Percentiles rank a stretch among this genome's conserved stretches.
Evolutionary conservation across 2,329 filamentous ascomycete species (phyloP).

Genomic region (Diaporthe citrichinensis): DNA sequence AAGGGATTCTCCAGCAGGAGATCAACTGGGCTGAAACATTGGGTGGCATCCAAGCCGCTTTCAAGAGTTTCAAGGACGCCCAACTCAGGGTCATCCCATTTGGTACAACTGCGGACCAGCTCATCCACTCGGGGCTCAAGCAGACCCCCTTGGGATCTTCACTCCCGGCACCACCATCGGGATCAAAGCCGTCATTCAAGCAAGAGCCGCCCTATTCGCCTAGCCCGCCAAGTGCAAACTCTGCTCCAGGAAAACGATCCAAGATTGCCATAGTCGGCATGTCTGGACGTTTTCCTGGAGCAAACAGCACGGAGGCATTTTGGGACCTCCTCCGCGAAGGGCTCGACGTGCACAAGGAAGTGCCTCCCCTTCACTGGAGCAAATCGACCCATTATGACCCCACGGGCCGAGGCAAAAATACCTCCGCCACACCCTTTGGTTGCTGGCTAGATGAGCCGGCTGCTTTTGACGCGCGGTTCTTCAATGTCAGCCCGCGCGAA

Average conservation of each 20-base stretch:
- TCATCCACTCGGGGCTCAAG: constrained; percentile 21
- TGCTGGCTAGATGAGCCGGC: constrained; percentile 28
- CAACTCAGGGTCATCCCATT: constrained; percentile 15
- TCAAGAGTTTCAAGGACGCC: constrained; percentile 46
- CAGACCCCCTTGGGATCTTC: constrained; percentile 12
- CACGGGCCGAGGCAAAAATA: constrained; percentile 66
- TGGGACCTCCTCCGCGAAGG: constrained; percentile 43
- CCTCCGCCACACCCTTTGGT: constrained; percentile 74
- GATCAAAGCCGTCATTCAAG: constrained; percentile 13
- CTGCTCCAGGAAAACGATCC: constrained; percentile 55
- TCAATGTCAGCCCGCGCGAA: constrained; percentile 38
- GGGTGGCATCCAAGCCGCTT: constrained; percentile 45
- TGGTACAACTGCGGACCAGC: constrained; percentile 25
- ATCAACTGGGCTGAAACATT: constrained; percentile 47
- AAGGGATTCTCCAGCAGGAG: constrained; percentile 57
- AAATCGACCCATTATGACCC: constrained; percentile 79
- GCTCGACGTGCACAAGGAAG: constrained; percentile 41
- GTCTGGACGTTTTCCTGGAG: constrained; percentile 46
- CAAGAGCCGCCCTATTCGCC: constrained; percentile 18
- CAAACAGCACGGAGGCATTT: constrained; percentile 42
- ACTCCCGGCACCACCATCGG: background rate
- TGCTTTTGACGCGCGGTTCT: constrained; percentile 39
- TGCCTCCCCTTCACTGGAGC: constrained; percentile 38
- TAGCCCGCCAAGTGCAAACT: background rate
- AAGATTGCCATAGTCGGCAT: constrained; percentile 90